These are phyloP conservation scores for Omphalea diandra DNA, from an alignment of 441 rosid species.

Conservation along the genomic window DNA sequence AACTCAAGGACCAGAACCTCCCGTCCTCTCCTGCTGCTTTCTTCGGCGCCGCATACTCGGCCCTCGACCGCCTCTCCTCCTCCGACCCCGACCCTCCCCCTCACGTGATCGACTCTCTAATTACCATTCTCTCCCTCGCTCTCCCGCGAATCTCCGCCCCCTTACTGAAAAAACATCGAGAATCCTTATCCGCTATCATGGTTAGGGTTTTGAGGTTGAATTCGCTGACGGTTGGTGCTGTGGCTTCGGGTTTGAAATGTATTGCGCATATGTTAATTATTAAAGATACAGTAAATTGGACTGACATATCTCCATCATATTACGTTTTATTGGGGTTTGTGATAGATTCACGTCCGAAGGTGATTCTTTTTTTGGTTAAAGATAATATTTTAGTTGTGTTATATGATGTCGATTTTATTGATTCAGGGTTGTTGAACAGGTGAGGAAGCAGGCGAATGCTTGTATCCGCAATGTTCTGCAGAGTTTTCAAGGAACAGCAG, in stretches of 20 bases:
- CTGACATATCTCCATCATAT: slow-evolving; percentile 45
- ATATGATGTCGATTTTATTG: too few relatives aligned
- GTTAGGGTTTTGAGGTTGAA: slow-evolving; percentile 42
- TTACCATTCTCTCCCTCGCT: slow-evolving; percentile 53
- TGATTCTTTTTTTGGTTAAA: slow-evolving; percentile 9
- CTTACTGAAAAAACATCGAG: slow-evolving; percentile 50
- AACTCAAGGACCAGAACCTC: slow-evolving; percentile 62
- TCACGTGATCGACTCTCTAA: slow-evolving; percentile 51
- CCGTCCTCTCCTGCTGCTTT: slow-evolving; percentile 61
- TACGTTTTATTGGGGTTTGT: slow-evolving; percentile 41
- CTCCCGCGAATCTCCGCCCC: slow-evolving; percentile 50
- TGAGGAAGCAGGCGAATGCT: slow-evolving; percentile 64
- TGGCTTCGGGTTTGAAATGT: slow-evolving; percentile 61
- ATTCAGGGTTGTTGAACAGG: slow-evolving; percentile 37
- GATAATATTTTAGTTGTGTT: background rate
- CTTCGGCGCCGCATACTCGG: slow-evolving; percentile 60
- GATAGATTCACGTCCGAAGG: slow-evolving; percentile 66
- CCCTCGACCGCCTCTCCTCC: slow-evolving; percentile 54
- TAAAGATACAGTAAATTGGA: slow-evolving; percentile 45
- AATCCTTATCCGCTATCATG: slow-evolving; percentile 43
- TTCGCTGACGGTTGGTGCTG: slow-evolving; percentile 44
- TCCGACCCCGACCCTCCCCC: slow-evolving; percentile 38
- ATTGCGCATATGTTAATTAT: slow-evolving; percentile 48
- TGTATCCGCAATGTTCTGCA: slow-evolving; percentile 60
- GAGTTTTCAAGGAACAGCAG: slow-evolving; percentile 53